Evolutionary conservation across 2,329 filamentous ascomycete genomes (phyloP).

Genomic region (Hymenoscyphus salicellus): DNA sequence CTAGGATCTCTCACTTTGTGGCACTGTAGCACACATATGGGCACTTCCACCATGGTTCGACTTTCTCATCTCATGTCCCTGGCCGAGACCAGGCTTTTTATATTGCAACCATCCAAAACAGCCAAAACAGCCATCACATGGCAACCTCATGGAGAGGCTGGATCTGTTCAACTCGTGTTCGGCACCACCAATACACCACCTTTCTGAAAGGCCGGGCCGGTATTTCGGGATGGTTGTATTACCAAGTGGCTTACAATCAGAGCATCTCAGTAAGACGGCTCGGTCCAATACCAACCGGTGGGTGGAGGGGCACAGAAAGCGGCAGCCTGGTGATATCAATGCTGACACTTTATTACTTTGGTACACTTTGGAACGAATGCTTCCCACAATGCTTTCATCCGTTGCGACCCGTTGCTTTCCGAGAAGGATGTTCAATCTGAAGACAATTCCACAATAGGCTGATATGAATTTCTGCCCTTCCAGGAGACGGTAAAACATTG

Average conservation of each 20-base stretch:
- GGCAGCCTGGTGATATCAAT: background rate
- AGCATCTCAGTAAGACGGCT: slow-evolving; percentile 5
- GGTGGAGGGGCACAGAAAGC: slow-evolving; percentile 3
- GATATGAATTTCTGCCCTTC: slow-evolving; percentile 2
- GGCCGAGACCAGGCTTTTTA: background rate
- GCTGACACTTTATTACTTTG: slow-evolving; percentile 1
- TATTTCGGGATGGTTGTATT: background rate
- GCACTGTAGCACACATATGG: slow-evolving; percentile 7
- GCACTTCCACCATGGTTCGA: background rate
- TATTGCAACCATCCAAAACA: background rate
- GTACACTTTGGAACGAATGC: background rate
- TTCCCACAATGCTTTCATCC: slow-evolving; percentile 9
- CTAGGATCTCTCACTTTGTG: background rate
- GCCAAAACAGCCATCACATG: slow-evolving; percentile 7
- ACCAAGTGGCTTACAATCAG: background rate
- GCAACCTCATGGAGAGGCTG: background rate
- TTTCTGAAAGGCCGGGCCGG: background rate
- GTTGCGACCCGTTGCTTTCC: background rate
- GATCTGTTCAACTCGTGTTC: slow-evolving; percentile 7
- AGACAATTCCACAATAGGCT: slow-evolving; percentile 5
- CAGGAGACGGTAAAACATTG: slow-evolving; percentile 5
- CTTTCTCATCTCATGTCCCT: background rate
- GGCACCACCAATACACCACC: background rate
- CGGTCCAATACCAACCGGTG: slow-evolving; percentile 7
- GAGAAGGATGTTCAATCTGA: background rate